Base-by-base conservation (phyloP, 306 rosid genomes). In the Cucurbita pepo region DNA sequence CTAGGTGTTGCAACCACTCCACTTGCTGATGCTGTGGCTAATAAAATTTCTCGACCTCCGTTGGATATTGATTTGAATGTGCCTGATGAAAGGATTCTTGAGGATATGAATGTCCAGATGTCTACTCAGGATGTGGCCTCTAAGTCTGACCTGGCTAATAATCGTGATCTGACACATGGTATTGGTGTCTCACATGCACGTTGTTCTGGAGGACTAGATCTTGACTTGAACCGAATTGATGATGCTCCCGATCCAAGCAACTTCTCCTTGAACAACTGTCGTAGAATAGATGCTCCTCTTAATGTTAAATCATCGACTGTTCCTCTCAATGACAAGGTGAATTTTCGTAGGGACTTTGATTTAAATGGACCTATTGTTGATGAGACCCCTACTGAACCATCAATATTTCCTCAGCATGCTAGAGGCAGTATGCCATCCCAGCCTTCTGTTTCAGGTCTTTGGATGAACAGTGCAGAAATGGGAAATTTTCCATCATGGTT, bases 51-150 rank as follows among this genome's bases (percentile, higher is more conserved):
- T 54, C 86, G 91, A n/a, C 79, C 74, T 3, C 78, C 71, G 4
- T 74, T 90, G 75, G 88, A 90, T 72, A 54, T 90, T 76, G 96
- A 90, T 77, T 80, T 90, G 81, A 90, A 90, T 66, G 72, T 88
- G 40, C 80, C 94, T 36, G 96, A 83, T 72, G 90, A 90, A 73
- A 90, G 88, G 74, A 74, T 73, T 36, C 76, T 77, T 3, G 95
- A 88, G 60, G 95, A 90, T 81, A 37, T 86, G 75, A 81, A 77
- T 67, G 80, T 78, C 60, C 88, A 73, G 70, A 37, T 45, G 21
- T 74, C 76, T 74, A 71, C 60, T 65, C 74, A 22, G 25, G 81
- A 52, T 34, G 40, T 21, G 19, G 76, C 60, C 69, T 71, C 65
- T 57, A 53, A n/a, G 38, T 59, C 85, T 75, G 75, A 37, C 59